Evolutionary conservation across 148 eudicot species (phyloP), one percentile per base, ranked within the genome.

Genomic region (Vaccinium myrtillus): DNA sequence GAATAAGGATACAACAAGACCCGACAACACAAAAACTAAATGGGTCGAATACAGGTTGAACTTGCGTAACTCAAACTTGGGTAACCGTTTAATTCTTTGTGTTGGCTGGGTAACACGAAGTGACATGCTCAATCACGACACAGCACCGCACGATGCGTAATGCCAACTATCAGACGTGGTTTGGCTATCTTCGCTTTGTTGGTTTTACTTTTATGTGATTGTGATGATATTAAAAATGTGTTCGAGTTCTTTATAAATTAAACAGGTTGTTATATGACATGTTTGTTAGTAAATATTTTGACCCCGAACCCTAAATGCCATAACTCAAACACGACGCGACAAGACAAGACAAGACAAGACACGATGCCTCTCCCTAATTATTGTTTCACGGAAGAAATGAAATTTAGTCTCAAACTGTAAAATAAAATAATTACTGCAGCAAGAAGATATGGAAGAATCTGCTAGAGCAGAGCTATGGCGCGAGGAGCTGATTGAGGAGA

Each of bases 401-500:
- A 23, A 9, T 43, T 25, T 12, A 6, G 16, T 76, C 39, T 76
- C 43, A 53, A 25, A 13, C 18, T 58, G 51, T 4, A 43, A n/a
- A 25, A 58, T 4, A 23, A n/a, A 25, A 58, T 76, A 12, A 54
- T 16, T 36, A 65, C 67, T 75, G 81, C 88, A 94, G 98, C 98
- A 94, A 94, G 98, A 94, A 83, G 92, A 92, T 75, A 92, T 91
- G 1, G 98, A 94, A 84, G 98, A 94, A 85, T 36, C 91, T 43
- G 88, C 95, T 14, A 92, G 98, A 90, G 92, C 94, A 75, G 94
- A 80, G 19, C 77, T 94, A 69, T 93, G 92, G 94, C 88, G 96
- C 1, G 98, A 94, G 83, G 98, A 94, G 90, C 86, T 94, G 75
- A 93, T 94, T 4, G 98, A 94, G 80, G 98, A 93, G 86, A 94